Evolutionary conservation across 768 basidiomycete species (phyloP).

Genomic region (Imleria badia): DNA sequence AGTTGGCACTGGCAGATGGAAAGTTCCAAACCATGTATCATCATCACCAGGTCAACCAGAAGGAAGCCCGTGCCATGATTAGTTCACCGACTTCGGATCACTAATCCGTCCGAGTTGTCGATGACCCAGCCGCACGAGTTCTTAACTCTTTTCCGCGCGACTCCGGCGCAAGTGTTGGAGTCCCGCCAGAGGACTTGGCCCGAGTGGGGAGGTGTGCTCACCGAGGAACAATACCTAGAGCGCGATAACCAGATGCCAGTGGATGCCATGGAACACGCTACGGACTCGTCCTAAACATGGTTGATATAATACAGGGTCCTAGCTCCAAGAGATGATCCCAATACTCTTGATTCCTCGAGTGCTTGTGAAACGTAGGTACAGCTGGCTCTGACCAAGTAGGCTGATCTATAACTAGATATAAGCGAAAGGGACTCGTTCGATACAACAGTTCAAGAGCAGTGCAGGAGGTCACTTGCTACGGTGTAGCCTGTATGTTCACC

Average conservation of each 20-base stretch:
- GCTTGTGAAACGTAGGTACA: slow-evolving; percentile 4
- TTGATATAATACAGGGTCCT: slow-evolving; percentile 42
- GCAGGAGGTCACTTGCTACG: slow-evolving; percentile 46
- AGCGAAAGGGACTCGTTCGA: slow-evolving; percentile 27
- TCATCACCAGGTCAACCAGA: too few species aligned
- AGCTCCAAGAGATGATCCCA: slow-evolving; percentile 48
- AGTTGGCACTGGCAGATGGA: too few species aligned
- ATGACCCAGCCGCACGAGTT: background rate
- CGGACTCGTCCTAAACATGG: slow-evolving; percentile 24
- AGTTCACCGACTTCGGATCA: too few species aligned
- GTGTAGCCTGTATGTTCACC: slow-evolving; percentile 56
- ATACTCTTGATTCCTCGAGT: slow-evolving; percentile 13
- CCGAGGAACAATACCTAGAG: slow-evolving; percentile 45
- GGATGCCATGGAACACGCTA: slow-evolving; percentile 44
- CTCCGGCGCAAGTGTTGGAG: slow-evolving; percentile 42
- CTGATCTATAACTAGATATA: slow-evolving; percentile 13
- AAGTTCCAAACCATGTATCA: too few species aligned
- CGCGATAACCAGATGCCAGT: slow-evolving; percentile 40
- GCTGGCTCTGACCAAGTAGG: background rate
- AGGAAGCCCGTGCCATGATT: too few species aligned
- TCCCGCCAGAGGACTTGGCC: slow-evolving; percentile 38
- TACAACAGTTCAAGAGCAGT: slow-evolving; percentile 18
- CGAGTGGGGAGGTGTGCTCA: slow-evolving; percentile 45
- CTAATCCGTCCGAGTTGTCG: background rate
- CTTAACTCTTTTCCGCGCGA: slow-evolving; percentile 47